Evolutionary conservation across 1,284 basidiomycete species (phyloP).

Genomic region (Chondrostereum purpureum): DNA sequence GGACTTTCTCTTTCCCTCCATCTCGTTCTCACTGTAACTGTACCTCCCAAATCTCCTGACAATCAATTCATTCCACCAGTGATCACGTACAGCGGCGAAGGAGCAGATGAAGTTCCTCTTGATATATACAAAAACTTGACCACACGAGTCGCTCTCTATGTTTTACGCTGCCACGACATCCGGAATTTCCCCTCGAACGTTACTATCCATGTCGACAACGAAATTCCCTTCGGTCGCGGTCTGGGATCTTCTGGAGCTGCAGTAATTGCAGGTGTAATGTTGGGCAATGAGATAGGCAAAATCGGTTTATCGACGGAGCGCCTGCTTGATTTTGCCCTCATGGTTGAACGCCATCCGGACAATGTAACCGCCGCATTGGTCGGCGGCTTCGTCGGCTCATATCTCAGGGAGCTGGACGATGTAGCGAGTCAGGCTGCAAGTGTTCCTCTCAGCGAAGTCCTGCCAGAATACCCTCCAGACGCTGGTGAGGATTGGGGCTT

Average conservation of each 20-base stretch:
- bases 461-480: slow-evolving; percentile 94
- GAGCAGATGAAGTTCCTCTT: slow-evolving; percentile 85
- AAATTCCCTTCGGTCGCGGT: slow-evolving; percentile 97
- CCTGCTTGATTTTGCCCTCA: slow-evolving; percentile 92
- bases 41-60: slow-evolving; percentile 24
- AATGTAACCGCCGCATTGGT: slow-evolving; percentile 97
- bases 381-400: slow-evolving; percentile 97
- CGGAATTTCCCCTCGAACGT: slow-evolving; percentile 71
- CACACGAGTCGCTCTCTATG: slow-evolving; percentile 97
- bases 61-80: slow-evolving; percentile 43
- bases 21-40: slow-evolving; percentile 71
- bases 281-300: slow-evolving; percentile 80
- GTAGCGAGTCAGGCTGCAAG: slow-evolving; percentile 72
- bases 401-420: slow-evolving; percentile 86
- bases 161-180: slow-evolving; percentile 82
- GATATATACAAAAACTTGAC: slow-evolving; percentile 96
- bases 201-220: slow-evolving; percentile 78
- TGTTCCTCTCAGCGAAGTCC: slow-evolving; percentile 92
- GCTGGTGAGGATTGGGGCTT: slow-evolving; percentile 88
- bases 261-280: slow-evolving; percentile 91
- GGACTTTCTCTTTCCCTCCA: slow-evolving; percentile 92
- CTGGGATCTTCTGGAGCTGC: slow-evolving; percentile 97
- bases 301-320: slow-evolving; percentile 68
- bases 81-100: slow-evolving; percentile 84
- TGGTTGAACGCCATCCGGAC: slow-evolving; percentile 99